Evolutionary conservation across 208 protist genomes (phyloP).

Genomic region (Acanthamoeba divionensis): DNA sequence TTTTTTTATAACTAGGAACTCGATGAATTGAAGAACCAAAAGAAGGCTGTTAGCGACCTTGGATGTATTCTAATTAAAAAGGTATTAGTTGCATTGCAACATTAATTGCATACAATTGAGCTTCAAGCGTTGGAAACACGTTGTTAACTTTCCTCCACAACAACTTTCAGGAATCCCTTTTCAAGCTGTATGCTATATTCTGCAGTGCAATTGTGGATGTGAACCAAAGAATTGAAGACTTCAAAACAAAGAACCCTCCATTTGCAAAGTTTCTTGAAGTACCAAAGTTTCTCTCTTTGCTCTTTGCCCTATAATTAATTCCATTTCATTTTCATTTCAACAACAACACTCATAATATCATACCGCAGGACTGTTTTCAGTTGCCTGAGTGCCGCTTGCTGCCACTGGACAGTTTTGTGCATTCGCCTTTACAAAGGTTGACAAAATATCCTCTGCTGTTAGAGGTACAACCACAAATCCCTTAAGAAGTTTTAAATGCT

Average conservation of each 20-base stretch:
- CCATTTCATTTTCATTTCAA: background rate
- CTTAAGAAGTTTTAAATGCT: too few species aligned
- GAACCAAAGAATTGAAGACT: background rate
- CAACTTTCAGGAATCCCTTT: background rate
- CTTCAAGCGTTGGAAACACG: too few species aligned
- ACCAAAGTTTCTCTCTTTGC: background rate
- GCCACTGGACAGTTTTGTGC: background rate
- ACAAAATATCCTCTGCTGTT: background rate
- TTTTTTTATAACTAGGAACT: background rate
- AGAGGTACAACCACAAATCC: background rate
- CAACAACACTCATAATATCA: too few species aligned
- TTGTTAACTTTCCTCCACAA: too few species aligned
- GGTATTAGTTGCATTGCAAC: background rate
- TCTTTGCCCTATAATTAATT: background rate
- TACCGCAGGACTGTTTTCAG: background rate
- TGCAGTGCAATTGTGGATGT: background rate
- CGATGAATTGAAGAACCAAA: background rate
- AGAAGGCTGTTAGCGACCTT: background rate
- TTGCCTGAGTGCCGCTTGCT: background rate
- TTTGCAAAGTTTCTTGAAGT: background rate
- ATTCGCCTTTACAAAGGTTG: background rate
- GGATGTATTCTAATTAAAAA: too few species aligned
- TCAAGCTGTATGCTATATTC: constrained; percentile 6
- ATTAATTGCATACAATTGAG: too few species aligned
- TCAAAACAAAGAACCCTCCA: background rate